Conservation (phyloP, 257 asterid species). For the Forsythia viridissima region DNA sequence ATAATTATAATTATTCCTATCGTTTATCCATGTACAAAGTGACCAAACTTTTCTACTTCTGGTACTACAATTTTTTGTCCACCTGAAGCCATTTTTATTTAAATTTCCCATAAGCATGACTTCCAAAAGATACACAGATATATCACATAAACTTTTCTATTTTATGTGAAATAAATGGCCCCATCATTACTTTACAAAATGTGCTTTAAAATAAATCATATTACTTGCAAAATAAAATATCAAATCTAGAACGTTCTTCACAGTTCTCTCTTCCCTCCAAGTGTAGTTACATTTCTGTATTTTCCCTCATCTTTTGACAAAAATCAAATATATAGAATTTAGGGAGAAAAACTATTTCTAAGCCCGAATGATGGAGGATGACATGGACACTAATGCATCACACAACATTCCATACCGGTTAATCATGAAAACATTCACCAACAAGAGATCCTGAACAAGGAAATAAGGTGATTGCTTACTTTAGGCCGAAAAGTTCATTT, state of each 20-base stretch:
- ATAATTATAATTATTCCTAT: constrained; percentile 1
- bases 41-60: no score
- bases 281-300: constrained; percentile 10
- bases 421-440: background rate
- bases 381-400: constrained; percentile 3
- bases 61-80: background rate
- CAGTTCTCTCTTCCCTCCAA: constrained; percentile 6
- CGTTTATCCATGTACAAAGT: no score
- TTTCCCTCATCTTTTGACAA: background rate
- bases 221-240: constrained; percentile 8
- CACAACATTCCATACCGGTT: constrained; percentile 1
- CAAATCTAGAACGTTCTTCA: constrained; percentile 9
- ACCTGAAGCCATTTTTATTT: background rate
- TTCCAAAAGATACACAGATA: background rate
- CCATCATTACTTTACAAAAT: background rate
- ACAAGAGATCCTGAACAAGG: constrained; percentile 5
- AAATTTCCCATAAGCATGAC: background rate
- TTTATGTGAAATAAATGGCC: constrained; percentile 1
- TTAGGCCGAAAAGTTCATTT: constrained; percentile 58
- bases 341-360: background rate
- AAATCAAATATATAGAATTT: background rate
- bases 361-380: background rate
- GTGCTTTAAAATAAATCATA: background rate
- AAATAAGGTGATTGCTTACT: constrained; percentile 45
- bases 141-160: background rate